A percentile compares a stretch with the other conserved stretches of the same genome.
Evolutionary conservation across 495 filamentous ascomycete species (phyloP).

Genomic region (Penicillium psychrofluorescens): DNA sequence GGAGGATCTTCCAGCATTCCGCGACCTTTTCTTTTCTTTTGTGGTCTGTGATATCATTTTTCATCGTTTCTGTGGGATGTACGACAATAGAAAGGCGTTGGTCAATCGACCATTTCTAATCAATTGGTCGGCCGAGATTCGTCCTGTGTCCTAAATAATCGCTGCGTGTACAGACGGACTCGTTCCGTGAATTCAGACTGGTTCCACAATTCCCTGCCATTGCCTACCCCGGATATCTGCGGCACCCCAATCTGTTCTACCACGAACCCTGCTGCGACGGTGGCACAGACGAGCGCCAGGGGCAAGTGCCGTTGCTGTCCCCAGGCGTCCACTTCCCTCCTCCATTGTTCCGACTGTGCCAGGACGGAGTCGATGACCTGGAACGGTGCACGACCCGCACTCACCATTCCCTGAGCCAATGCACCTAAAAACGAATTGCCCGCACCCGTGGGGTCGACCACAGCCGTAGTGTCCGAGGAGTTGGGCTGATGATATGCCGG

Average conservation of each 20-base stretch:
- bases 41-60: constrained; percentile 20
- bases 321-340: constrained; percentile 16
- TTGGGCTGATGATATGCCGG: constrained; percentile 50
- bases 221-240: constrained; percentile 37
- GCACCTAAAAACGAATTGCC: constrained; percentile 90
- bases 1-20: constrained; percentile 18
- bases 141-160: constrained; percentile 38
- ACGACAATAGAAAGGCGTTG: constrained; percentile 41
- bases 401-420: constrained; percentile 65
- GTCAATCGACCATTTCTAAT: constrained; percentile 24
- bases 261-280: constrained; percentile 84
- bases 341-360: constrained; percentile 25
- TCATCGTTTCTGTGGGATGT: constrained; percentile 31
- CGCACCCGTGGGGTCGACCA: constrained; percentile 92
- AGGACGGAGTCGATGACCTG: constrained; percentile 28
- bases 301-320: constrained; percentile 41
- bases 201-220: constrained; percentile 73
- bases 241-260: constrained; percentile 93
- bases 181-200: constrained; percentile 48
- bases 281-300: constrained; percentile 68
- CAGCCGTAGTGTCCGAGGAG: constrained; percentile 32
- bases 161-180: constrained; percentile 45
- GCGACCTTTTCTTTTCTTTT: constrained; percentile 21
- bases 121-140: constrained; percentile 41
- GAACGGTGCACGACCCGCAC: constrained; percentile 36